Evolutionary conservation across 176 grass and related monocot genomes (phyloP).

Genomic region (Raddia distichophylla): DNA sequence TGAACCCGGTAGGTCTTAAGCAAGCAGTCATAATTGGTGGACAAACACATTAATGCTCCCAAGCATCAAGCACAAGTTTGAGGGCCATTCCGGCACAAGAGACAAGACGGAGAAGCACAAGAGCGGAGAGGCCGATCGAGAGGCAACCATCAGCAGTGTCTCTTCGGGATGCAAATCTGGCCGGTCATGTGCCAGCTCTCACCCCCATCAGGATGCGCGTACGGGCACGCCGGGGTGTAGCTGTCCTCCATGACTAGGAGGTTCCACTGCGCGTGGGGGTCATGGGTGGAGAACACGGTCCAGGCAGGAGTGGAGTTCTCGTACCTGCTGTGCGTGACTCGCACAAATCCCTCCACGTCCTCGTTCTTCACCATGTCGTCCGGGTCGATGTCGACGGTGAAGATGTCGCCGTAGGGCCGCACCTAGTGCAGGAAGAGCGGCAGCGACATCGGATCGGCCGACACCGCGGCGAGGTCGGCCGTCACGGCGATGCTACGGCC

Average conservation of each 20-base stretch:
- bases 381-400: background rate
- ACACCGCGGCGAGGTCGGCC: background rate
- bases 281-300: conserved; percentile 28
- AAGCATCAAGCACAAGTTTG: background rate
- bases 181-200: conserved; percentile 47
- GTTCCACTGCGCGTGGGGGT: conserved; percentile 30
- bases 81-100: background rate
- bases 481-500: conserved; percentile 35
- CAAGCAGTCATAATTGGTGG: no score
- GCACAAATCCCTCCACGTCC: no score
- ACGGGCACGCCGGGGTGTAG: conserved; percentile 9
- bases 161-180: conserved; percentile 24
- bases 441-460: conserved; percentile 13
- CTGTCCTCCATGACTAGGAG: background rate
- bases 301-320: conserved; percentile 20
- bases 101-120: background rate
- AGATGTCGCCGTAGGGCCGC: no score
- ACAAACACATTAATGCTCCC: background rate
- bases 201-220: conserved; percentile 23
- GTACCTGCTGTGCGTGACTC: no score
- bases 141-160: conserved; percentile 1
- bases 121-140: no score
- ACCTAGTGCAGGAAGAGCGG: conserved; percentile 1
- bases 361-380: background rate
- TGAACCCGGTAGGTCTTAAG: no score